A percentile compares a stretch with the other conserved stretches of the same genome.
Evolutionary conservation across 192 early-diverging fungal species (phyloP).

Genomic region (Coemansia sp.): DNA sequence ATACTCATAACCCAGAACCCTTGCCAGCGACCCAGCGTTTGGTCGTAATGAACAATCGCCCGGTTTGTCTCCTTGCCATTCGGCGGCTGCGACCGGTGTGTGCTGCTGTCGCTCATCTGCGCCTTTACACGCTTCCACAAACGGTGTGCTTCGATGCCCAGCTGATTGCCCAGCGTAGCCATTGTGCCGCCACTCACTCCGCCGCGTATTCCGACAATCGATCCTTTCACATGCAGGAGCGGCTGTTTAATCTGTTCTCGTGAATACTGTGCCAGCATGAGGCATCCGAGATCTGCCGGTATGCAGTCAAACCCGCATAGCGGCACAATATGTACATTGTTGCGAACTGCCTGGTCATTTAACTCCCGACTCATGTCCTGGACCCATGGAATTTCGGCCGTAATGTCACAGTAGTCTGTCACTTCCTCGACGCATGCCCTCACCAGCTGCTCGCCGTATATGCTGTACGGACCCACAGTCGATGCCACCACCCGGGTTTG

Average conservation of each 20-base stretch:
- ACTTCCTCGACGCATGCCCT: slow-evolving; percentile 38
- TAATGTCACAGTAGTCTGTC: slow-evolving; percentile 89
- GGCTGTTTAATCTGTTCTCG: slow-evolving; percentile 50
- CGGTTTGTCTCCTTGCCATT: slow-evolving; percentile 13
- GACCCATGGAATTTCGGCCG: slow-evolving; percentile 76
- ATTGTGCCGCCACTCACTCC: slow-evolving; percentile 72
- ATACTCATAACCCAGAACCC: slow-evolving; percentile 51
- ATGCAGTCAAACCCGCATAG: slow-evolving; percentile 90
- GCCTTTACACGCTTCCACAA: not conserved
- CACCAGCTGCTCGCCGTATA: slow-evolving; percentile 67
- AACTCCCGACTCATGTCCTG: slow-evolving; percentile 65
- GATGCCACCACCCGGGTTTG: slow-evolving; percentile 74
- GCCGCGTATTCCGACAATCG: slow-evolving; percentile 57
- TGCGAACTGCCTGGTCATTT: slow-evolving; percentile 64
- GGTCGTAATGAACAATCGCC: slow-evolving; percentile 44
- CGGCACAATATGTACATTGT: slow-evolving; percentile 73
- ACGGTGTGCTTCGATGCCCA: slow-evolving; percentile 10
- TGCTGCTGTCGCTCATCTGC: not conserved
- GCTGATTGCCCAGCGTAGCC: slow-evolving; percentile 30
- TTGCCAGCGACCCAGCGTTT: slow-evolving; percentile 48
- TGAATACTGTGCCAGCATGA: slow-evolving; percentile 67
- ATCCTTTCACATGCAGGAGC: slow-evolving; percentile 63
- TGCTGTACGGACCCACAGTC: slow-evolving; percentile 79
- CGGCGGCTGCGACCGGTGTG: not conserved
- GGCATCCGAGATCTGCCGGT: slow-evolving; percentile 80